Percentiles rank a stretch among this genome's conserved stretches.
These are phyloP conservation scores for Moricandia moricandioides DNA, from an alignment of 345 rosid genomes.

Conservation along the genomic window DNA sequence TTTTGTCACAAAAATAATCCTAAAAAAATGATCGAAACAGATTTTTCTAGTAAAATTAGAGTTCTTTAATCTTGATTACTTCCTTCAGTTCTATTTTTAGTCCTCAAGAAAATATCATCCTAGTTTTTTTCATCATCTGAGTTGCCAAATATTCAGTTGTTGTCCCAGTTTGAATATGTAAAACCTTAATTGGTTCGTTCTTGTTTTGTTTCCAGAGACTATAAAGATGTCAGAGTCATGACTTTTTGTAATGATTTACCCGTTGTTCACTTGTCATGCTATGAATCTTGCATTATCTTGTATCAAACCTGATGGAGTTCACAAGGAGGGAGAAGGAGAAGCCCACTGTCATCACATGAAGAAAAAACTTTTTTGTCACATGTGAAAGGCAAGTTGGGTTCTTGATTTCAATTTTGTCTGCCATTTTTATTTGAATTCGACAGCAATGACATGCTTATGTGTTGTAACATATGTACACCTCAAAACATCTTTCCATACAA, in stretches of 20 bases:
- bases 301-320: slow-evolving; percentile 80
- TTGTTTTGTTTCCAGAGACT: neutral
- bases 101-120: too few species aligned
- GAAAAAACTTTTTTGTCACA: neutral
- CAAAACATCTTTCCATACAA: too few species aligned
- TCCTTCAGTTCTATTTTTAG: too few species aligned
- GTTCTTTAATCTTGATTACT: too few species aligned
- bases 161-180: too few species aligned
- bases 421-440: slow-evolving; percentile 19
- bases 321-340: slow-evolving; percentile 89
- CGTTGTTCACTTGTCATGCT: slow-evolving; percentile 21
- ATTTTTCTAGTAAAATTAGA: too few species aligned
- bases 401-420: slow-evolving; percentile 45
- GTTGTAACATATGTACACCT: neutral
- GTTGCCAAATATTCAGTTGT: too few species aligned
- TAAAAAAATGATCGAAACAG: too few species aligned
- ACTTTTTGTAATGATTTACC: slow-evolving; percentile 12
- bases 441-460: too few species aligned
- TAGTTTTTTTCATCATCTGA: too few species aligned
- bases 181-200: slow-evolving; percentile 78
- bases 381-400: slow-evolving; percentile 27
- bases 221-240: neutral
- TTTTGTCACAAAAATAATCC: too few species aligned
- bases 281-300: too few species aligned
- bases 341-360: slow-evolving; percentile 86